These are phyloP conservation scores for Cutaneotrichosporon arboriforme DNA, from an alignment of 1,284 basidiomycete genomes.

Conservation along the genomic window DNA sequence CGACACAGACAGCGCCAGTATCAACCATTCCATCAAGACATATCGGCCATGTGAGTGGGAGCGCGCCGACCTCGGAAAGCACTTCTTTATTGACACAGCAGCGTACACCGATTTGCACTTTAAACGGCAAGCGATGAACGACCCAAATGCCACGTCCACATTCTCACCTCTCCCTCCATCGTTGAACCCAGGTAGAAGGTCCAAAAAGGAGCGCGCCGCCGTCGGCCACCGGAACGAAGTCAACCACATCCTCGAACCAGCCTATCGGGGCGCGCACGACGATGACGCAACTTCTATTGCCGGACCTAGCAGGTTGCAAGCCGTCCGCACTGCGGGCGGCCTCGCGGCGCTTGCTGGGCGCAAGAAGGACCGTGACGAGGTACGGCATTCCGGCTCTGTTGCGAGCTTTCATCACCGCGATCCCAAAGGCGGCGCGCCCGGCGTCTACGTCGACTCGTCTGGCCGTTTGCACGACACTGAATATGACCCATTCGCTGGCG, in stretches of 20 bases:
- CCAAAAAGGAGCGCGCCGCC: conserved; percentile 29
- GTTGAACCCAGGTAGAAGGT: conserved; percentile 32
- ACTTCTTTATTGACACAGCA: conserved; percentile 3
- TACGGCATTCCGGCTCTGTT: conserved; percentile 9
- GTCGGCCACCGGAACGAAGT: conserved; percentile 40
- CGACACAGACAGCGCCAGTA: background rate
- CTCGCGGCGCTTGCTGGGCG: conserved; percentile 17
- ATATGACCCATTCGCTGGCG: conserved; percentile 46
- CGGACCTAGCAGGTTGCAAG: conserved; percentile 27
- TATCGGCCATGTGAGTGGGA: conserved; percentile 41
- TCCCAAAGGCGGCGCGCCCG: conserved; percentile 4
- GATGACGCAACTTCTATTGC: conserved; percentile 25
- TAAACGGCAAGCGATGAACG: conserved; percentile 31
- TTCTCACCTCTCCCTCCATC: conserved; percentile 38
- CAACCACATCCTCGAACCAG: conserved; percentile 43
- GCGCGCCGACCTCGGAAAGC: no score
- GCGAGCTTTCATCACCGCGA: conserved; percentile 8
- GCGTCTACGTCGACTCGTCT: conserved; percentile 43
- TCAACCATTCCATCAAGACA: conserved; percentile 38
- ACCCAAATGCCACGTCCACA: conserved; percentile 33
- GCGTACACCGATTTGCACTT: conserved; percentile 35
- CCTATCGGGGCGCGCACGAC: conserved; percentile 28
- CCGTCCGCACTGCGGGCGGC: conserved; percentile 32
- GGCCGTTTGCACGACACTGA: conserved; percentile 47
- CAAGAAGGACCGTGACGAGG: conserved; percentile 14